Evolutionary conservation across 495 filamentous ascomycete species (phyloP).

Genomic region (Penicillium desertorum): DNA sequence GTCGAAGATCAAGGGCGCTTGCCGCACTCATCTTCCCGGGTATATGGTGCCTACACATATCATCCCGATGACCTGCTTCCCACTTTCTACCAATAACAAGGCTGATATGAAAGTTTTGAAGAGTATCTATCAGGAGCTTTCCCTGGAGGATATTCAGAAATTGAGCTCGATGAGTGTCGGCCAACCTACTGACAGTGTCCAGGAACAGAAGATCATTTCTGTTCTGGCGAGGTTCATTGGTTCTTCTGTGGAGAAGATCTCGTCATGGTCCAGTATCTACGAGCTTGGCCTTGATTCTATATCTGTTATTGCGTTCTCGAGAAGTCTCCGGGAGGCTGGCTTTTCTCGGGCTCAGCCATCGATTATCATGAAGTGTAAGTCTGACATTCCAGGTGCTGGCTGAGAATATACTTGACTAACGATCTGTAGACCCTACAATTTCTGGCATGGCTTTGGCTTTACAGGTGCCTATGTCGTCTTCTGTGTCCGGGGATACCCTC

Average conservation of each 20-base stretch:
- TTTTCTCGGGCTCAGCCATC: constrained; percentile 60
- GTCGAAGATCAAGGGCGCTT: constrained; percentile 34
- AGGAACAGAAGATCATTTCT: constrained; percentile 43
- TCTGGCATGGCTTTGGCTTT: constrained; percentile 48
- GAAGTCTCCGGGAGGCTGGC: constrained; percentile 51
- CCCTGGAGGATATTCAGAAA: constrained; percentile 55
- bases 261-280: constrained; percentile 64
- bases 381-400: not conserved
- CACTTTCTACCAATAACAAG: constrained; percentile 47
- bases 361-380: constrained; percentile 60
- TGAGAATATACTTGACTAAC: constrained; percentile 11
- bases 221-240: constrained; percentile 52
- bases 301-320: constrained; percentile 64
- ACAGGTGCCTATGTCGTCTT: constrained; percentile 11
- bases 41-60: constrained; percentile 58
- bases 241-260: constrained; percentile 45
- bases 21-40: constrained; percentile 45
- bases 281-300: constrained; percentile 84
- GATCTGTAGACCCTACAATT: constrained; percentile 50
- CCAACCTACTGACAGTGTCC: constrained; percentile 40
- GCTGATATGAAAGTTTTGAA: constrained; percentile 49
- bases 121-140: constrained; percentile 55
- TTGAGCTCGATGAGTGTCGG: constrained; percentile 39
- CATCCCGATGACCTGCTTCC: constrained; percentile 44
- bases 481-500: constrained; percentile 26